phyloP scores from a whole-genome alignment of 202 grass and related monocot species.

The Schoenoplectus tabernaemontani region DNA sequence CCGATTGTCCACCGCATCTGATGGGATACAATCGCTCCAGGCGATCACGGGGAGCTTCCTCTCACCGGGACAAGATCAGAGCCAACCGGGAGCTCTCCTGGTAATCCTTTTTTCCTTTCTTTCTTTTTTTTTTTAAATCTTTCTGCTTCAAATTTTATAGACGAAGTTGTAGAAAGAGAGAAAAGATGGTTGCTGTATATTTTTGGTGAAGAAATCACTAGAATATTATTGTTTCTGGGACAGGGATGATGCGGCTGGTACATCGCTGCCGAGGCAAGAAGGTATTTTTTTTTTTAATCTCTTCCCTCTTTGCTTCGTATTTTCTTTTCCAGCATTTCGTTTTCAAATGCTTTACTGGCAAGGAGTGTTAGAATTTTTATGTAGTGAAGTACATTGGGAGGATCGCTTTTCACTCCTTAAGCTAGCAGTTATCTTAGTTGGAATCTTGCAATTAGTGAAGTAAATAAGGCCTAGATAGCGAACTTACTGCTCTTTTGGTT shows the following conservation, averaged over 20 bases:
- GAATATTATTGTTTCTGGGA: slow-evolving; percentile 13
- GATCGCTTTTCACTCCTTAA: neutral
- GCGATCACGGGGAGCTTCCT: slow-evolving; percentile 39
- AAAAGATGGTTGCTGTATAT: neutral
- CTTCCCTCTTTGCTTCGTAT: neutral
- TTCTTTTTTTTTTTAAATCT: neutral
- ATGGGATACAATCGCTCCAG: slow-evolving; percentile 81
- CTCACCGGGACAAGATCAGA: slow-evolving; percentile 37
- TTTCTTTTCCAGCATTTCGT: neutral
- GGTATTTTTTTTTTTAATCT: slow-evolving; percentile 36
- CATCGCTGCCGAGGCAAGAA: slow-evolving; percentile 55
- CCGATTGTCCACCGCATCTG: neutral
- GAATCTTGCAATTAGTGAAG: neutral
- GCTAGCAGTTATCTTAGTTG: neutral
- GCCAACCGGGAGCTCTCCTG: slow-evolving; percentile 37
- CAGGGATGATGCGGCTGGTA: slow-evolving; percentile 50
- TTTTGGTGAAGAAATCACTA: too few species aligned
- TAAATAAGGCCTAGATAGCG: neutral
- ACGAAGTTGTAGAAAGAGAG: neutral
- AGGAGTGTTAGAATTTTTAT: neutral
- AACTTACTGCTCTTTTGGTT: neutral
- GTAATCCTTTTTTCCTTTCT: slow-evolving; percentile 20
- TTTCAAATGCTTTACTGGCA: neutral
- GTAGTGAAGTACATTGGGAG: neutral
- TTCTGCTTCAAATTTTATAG: neutral